Base-by-base conservation (phyloP, 306 rosid species). In the Inga laurina region DNA sequence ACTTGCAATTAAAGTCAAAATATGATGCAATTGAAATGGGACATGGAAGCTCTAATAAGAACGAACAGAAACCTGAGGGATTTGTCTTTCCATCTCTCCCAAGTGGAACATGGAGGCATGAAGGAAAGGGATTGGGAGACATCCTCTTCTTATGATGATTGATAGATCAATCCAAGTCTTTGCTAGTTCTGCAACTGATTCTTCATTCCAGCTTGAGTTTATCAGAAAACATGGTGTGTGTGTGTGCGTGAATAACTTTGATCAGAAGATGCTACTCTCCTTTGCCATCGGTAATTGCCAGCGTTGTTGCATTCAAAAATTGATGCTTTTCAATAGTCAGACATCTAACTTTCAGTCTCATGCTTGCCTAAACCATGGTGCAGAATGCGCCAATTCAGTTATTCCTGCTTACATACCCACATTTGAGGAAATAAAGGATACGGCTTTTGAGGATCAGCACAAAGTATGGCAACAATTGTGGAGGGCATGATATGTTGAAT, bases 201-300 rank as follows among this genome's bases (percentile, higher is more conserved):
- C 14, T 64, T 64, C 37, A 64, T 65, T 65, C 70, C 32, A 65
- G 43, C 4, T 61, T 59, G 4, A n/a, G 67, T 61, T 64, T 64
- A 2, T 64, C 39, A 64, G 18, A 27, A 11, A 30, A 30, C 19
- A 30, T 64, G 39, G 30, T 27, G 19, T 57, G 9, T 27, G 69
- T 27, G 70, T 57, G 41, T 34, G 37, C 3, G 37, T 96, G 72
- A 96, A 96, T 81, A 94, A 93, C 87, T 91, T 90, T 86, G 97
- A 96, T 84, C 99, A 92, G 88, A 98, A 93, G 93, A 96, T 96
- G 97, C 98, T 93, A 70, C 97, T 96, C 83, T 87, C 99, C 73
- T 96, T 96, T 85, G 91, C 99, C 75, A 93, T 93, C 9, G 98
- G 98, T 96, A 90, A 88, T 84, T 86, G 34, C 71, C 85, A 12